Conservation (phyloP, 306 rosid species). For the Elaeagnus macrophylla region DNA sequence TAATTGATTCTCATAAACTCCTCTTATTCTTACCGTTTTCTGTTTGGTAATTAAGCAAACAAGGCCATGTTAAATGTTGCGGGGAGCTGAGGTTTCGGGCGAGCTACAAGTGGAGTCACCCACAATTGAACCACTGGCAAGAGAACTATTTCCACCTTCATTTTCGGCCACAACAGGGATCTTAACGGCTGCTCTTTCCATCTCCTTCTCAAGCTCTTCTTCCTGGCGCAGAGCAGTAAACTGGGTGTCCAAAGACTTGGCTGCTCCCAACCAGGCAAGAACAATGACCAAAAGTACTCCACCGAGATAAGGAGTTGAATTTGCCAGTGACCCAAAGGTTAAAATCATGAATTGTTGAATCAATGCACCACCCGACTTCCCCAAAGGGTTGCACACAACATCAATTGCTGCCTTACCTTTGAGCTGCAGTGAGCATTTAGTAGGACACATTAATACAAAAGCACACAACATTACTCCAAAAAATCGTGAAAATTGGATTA, state of each 20-base stretch:
- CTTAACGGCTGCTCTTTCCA: conserved; percentile 74
- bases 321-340: conserved; percentile 86
- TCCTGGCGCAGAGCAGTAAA: conserved; percentile 64
- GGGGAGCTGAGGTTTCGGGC: conserved; percentile 40
- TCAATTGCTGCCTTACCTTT: conserved; percentile 99
- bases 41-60: conserved; percentile 2
- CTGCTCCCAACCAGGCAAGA: conserved; percentile 76
- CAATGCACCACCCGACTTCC: conserved; percentile 93
- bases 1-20: conserved; percentile 18
- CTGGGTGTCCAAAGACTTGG: conserved; percentile 79
- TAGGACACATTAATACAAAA: conserved; percentile 11
- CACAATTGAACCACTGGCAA: conserved; percentile 31
- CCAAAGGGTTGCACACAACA: conserved; percentile 95
- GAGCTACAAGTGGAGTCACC: conserved; percentile 34
- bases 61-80: conserved; percentile 17
- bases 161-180: conserved; percentile 58
- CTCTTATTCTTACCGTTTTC: conserved; percentile 10
- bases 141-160: conserved; percentile 40
- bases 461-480: background rate
- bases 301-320: conserved; percentile 93
- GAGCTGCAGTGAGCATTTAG: conserved; percentile 40
- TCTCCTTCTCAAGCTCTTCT: conserved; percentile 89
- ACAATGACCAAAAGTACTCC: conserved; percentile 82
- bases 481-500: background rate
- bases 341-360: conserved; percentile 97